Percentiles rank a stretch among this genome's conserved stretches.
These are phyloP conservation scores for Hibiscus trionum DNA, from an alignment of 345 rosid genomes.

Conservation along the genomic window DNA sequence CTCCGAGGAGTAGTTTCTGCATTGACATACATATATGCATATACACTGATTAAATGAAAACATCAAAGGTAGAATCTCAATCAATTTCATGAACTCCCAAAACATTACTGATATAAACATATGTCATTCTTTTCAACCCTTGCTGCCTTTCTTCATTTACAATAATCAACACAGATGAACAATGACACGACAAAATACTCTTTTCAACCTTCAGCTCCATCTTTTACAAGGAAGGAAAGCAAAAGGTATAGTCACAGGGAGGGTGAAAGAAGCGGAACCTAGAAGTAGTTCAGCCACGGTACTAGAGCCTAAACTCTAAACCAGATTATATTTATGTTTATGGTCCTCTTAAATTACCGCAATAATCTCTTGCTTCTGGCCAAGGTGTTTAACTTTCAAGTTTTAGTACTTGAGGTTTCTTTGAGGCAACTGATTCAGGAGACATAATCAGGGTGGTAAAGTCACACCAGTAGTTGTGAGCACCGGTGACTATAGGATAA, in stretches of 20 bases:
- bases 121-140: too few relatives aligned
- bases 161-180: not conserved
- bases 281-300: not conserved
- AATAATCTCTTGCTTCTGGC: not conserved
- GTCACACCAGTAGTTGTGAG: not conserved
- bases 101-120: not conserved
- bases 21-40: not conserved
- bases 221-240: not conserved
- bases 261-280: not conserved
- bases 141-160: not conserved
- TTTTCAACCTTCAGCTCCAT: not conserved
- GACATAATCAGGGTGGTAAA: not conserved
- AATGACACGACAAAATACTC: not conserved
- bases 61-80: not conserved
- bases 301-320: not conserved
- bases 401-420: not conserved
- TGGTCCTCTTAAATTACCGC: not conserved
- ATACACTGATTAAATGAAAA: not conserved
- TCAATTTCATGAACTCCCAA: not conserved
- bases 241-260: not conserved
- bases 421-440: not conserved
- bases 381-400: not conserved
- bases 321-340: not conserved
- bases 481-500: not conserved
- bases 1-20: constrained; percentile 94